Evolutionary conservation across 257 asterid genomes (phyloP).

Genomic region (Solanum microdontum): DNA sequence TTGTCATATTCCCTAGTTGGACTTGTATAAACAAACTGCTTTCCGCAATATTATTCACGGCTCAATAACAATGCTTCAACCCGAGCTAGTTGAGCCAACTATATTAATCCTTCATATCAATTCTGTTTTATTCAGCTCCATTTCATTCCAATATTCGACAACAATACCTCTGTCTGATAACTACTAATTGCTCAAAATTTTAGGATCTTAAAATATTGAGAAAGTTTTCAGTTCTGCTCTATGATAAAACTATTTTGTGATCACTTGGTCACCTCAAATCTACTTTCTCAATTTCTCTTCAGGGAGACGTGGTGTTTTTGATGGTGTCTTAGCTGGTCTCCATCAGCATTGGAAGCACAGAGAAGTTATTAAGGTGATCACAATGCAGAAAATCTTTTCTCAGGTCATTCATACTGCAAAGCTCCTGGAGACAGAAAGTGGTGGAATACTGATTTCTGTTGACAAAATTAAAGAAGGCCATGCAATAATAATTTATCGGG

Average conservation of each 20-base stretch:
- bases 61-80: background rate
- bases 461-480: constrained; percentile 85
- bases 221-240: background rate
- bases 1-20: background rate
- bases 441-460: constrained; percentile 59
- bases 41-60: background rate
- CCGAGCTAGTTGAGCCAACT: background rate
- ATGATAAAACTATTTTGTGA: background rate
- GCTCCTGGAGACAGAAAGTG: constrained; percentile 56
- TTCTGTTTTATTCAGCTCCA: background rate
- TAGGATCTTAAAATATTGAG: background rate
- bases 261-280: background rate
- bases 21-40: background rate
- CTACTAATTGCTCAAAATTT: background rate
- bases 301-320: constrained; percentile 85
- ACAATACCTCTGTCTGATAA: background rate
- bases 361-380: constrained; percentile 78
- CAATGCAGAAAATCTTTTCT: constrained; percentile 66
- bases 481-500: constrained; percentile 80
- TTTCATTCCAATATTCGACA: background rate
- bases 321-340: constrained; percentile 80
- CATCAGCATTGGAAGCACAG: constrained; percentile 96
- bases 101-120: background rate
- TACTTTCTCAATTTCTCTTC: constrained; percentile 14
- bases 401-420: constrained; percentile 62